A percentile compares a stretch with the other conserved stretches of the same genome.
Conservation (phyloP, 768 basidiomycete species). For the Lentinula sp. region DNA sequence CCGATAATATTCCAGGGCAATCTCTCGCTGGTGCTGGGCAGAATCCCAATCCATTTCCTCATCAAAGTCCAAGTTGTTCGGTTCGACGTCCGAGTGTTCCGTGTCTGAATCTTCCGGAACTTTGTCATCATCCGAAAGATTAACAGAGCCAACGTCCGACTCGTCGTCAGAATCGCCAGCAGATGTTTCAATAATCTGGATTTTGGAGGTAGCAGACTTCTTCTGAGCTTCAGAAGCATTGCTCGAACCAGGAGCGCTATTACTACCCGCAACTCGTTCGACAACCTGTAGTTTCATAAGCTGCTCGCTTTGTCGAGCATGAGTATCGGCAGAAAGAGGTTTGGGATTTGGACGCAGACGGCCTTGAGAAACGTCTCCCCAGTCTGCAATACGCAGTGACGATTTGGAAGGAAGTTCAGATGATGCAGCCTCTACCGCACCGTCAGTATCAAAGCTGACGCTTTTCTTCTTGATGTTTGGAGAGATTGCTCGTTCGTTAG, state of each 20-base stretch:
- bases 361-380: conserved; percentile 52
- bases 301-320: conserved; percentile 24
- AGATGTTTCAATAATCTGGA: conserved; percentile 9
- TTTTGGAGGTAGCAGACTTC: conserved; percentile 11
- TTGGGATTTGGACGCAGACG: conserved; percentile 34
- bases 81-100: conserved; percentile 6
- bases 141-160: conserved; percentile 31
- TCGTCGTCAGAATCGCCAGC: conserved; percentile 66
- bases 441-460: conserved; percentile 54
- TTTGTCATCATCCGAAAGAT: conserved; percentile 6
- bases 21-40: conserved; percentile 67
- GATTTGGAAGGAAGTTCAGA: neutral
- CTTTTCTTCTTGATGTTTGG: conserved; percentile 45
- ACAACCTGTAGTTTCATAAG: conserved; percentile 69
- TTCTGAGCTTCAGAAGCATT: neutral
- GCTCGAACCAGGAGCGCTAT: neutral
- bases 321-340: conserved; percentile 26
- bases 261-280: conserved; percentile 44
- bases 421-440: neutral
- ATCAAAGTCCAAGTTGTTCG: conserved; percentile 32
- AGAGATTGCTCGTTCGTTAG: conserved; percentile 10
- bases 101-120: conserved; percentile 11
- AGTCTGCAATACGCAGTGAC: conserved; percentile 22
- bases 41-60: conserved; percentile 55
- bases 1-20: conserved; percentile 64